Evolutionary conservation across 2,329 filamentous ascomycete genomes (phyloP).

Genomic region (Fusarium sp.): DNA sequence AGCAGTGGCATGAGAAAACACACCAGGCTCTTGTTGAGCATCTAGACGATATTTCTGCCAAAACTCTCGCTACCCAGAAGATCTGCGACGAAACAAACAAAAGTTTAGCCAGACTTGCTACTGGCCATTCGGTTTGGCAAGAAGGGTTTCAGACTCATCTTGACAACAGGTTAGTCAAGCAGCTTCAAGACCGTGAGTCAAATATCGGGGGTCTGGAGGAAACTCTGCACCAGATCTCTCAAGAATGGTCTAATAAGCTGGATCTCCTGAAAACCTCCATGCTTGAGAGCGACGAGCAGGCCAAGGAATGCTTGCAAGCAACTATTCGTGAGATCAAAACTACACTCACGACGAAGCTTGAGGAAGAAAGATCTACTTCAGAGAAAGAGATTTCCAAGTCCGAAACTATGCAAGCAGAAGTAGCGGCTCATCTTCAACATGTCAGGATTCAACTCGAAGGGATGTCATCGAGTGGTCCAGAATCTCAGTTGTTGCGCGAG

Average conservation of each 20-base stretch:
- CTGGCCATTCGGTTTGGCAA: conserved; percentile 3
- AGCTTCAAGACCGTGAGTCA: conserved; percentile 32
- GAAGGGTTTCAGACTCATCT: conserved; percentile 6
- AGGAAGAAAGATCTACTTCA: conserved; percentile 30
- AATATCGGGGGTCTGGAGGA: conserved; percentile 35
- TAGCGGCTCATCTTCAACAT: conserved; percentile 37
- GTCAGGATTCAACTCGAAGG: conserved; percentile 27
- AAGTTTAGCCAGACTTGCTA: conserved; percentile 10
- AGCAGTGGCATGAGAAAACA: background rate
- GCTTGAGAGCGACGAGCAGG: conserved; percentile 14
- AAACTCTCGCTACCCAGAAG: conserved; percentile 11
- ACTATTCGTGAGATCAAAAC: conserved; percentile 31
- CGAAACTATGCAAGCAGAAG: conserved; percentile 6
- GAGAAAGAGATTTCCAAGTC: conserved; percentile 27
- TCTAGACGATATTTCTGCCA: conserved; percentile 13
- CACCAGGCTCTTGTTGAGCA: conserved; percentile 1
- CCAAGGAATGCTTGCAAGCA: conserved; percentile 26
- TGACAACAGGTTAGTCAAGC: conserved; percentile 22
- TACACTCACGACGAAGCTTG: conserved; percentile 37
- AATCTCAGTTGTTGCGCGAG: conserved; percentile 6
- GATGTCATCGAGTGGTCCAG: background rate
- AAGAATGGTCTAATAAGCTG: conserved; percentile 31
- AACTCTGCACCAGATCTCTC: conserved; percentile 25
- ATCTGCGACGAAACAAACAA: conserved; percentile 28
- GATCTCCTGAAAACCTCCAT: conserved; percentile 20